phyloP scores from a whole-genome alignment of 306 rosid species.

The Castanospermum australe region DNA sequence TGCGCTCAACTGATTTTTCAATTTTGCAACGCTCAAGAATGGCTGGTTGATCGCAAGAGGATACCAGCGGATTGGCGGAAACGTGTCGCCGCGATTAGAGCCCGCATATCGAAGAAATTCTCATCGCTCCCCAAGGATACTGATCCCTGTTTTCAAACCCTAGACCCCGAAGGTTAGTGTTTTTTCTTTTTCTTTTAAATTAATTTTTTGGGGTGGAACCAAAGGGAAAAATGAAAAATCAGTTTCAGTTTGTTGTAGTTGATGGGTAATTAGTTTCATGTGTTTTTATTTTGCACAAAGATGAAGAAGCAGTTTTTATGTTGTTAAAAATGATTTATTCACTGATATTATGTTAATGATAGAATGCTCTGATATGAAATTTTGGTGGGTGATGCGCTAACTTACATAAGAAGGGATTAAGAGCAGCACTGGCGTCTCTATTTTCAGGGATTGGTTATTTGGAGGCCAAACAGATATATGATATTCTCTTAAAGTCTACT shows the following conservation, averaged over 20 bases:
- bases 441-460: slow-evolving; percentile 76
- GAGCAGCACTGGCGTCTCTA: not conserved
- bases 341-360: not conserved
- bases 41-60: slow-evolving; percentile 94
- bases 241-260: not conserved
- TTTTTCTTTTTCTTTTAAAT: too few species aligned
- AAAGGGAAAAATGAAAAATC: not conserved
- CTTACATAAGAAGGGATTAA: not conserved
- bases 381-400: not conserved
- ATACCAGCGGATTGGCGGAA: slow-evolving; percentile 90
- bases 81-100: slow-evolving; percentile 64
- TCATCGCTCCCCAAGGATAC: slow-evolving; percentile 73
- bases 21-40: slow-evolving; percentile 52
- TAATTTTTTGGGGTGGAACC: too few species aligned
- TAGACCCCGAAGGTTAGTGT: slow-evolving; percentile 66
- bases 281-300: not conserved
- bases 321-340: not conserved
- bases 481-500: slow-evolving; percentile 65
- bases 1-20: not conserved
- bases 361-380: not conserved
- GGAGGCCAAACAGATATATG: slow-evolving; percentile 78
- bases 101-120: slow-evolving; percentile 74
- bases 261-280: not conserved
- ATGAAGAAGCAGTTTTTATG: not conserved
- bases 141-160: slow-evolving; percentile 70